Evolutionary conservation across 2,329 filamentous ascomycete species (phyloP), one percentile per base, ranked within the genome.

Genomic region (Diaporthe vaccinii): DNA sequence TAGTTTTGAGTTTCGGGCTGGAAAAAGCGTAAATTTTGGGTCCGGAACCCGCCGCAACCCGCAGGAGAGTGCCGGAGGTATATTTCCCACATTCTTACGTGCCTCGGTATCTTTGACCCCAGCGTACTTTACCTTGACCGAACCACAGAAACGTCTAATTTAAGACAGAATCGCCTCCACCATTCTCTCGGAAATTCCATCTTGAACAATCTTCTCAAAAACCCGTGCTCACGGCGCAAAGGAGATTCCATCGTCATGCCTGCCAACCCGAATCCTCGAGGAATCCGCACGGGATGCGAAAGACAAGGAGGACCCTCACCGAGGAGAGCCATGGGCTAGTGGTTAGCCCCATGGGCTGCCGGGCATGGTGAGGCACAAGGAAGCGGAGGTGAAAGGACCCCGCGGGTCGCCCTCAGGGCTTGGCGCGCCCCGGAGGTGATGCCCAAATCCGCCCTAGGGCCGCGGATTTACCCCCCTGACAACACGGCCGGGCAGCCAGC

Each of bases 341-440:
- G 17, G 7, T 34, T 17, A 44, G 25, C n/a, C 58, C 59, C 59
- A 17, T 25, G 20, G 49, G 65, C 46, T 53, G 46, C 65, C 65
- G 46, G 65, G 22, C 44, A 20, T 53, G 65, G 46, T 55, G 65
- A 53, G 61, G 31, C 41, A 72, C 39, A 17, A n/a, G 10, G 17
- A 25, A 25, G 70, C 70, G 59, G 69, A 59, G 53, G 58, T 73
- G 70, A 65, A 55, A 58, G 70, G 44, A 12, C 34, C 55, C 70
- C 70, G 70, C 46, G 70, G 70, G 44, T 49, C 69, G 46, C 69
- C 39, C 22, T 41, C 8, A 51, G 4, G 58, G 22, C 70, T 73
- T 62, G 70, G 70, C 70, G 57, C 12, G 34, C 57, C 39, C 46
- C 70, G 58, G 58, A 65, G 44, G 57, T 73, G 31, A 73, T 73